Evolutionary conservation across 2,329 filamentous ascomycete species (phyloP).

Genomic region (Huntiella moniliformis): DNA sequence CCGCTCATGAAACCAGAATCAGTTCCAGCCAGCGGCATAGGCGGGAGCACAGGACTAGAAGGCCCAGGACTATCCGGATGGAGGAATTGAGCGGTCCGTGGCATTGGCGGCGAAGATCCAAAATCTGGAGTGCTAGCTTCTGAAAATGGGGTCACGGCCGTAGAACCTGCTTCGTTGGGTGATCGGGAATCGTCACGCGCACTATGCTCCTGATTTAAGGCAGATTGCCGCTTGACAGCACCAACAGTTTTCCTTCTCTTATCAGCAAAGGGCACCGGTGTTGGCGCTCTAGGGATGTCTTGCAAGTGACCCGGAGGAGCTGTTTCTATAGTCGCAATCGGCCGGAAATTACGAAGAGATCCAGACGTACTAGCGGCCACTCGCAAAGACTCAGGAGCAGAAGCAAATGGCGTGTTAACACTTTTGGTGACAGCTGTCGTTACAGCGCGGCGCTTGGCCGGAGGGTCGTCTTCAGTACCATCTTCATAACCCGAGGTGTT

Average conservation of each 20-base stretch:
- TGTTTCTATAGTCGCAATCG: conserved; percentile 37
- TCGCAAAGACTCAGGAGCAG: conserved; percentile 58
- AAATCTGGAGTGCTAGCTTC: conserved; percentile 62
- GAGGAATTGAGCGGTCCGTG: conserved; percentile 35
- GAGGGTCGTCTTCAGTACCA: conserved; percentile 36
- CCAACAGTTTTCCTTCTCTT: conserved; percentile 14
- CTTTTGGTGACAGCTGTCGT: conserved; percentile 54
- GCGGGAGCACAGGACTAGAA: conserved; percentile 62
- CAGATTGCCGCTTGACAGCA: conserved; percentile 41
- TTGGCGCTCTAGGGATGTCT: conserved; percentile 57
- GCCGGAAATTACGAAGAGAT: conserved; percentile 68
- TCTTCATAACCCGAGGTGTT: conserved; percentile 61
- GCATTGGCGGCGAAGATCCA: conserved; percentile 74
- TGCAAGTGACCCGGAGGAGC: conserved; percentile 38
- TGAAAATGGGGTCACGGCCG: conserved; percentile 32
- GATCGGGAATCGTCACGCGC: conserved; percentile 34
- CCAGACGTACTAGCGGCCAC: conserved; percentile 84
- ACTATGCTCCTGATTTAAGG: conserved; percentile 32
- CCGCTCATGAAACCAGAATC: conserved; percentile 80
- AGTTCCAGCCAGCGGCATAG: conserved; percentile 41
- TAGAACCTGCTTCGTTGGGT: conserved; percentile 29
- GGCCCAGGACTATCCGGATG: conserved; percentile 43
- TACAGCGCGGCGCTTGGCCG: conserved; percentile 54
- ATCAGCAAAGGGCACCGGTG: conserved; percentile 40
- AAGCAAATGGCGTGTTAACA: conserved; percentile 53